Evolutionary conservation across 169 alveolate genomes (phyloP).

Genomic region (Plasmodium vinckei): DNA sequence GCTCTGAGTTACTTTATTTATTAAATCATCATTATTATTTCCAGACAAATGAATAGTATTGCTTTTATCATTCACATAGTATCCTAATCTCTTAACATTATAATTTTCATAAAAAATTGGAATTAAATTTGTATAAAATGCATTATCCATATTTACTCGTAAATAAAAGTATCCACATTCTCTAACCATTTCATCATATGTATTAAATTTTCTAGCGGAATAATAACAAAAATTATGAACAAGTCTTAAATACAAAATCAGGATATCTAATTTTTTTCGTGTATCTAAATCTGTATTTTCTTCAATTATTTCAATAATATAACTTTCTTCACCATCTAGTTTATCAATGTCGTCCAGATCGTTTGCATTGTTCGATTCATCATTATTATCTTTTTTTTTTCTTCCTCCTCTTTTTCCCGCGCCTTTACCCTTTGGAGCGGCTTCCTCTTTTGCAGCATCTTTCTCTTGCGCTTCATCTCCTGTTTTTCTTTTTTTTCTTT

Average conservation of each 20-base stretch:
- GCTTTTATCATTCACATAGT: not conserved
- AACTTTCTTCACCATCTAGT: slow-evolving; percentile 20
- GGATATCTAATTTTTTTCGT: slow-evolving; percentile 36
- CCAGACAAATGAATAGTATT: not conserved
- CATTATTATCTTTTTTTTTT: not conserved
- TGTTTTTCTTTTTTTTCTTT: slow-evolving; percentile 22
- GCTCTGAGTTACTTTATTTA: not conserved
- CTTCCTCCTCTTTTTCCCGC: too few relatives aligned
- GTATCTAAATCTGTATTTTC: slow-evolving; percentile 11
- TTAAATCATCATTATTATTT: not conserved
- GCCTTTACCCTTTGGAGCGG: not conserved
- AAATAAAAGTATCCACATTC: slow-evolving; percentile 72
- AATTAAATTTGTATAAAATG: slow-evolving; percentile 16
- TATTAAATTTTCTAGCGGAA: slow-evolving; percentile 66
- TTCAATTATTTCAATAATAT: slow-evolving; percentile 34
- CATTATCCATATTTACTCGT: slow-evolving; percentile 46
- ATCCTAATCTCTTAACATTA: slow-evolving; percentile 22
- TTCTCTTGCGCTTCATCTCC: slow-evolving; percentile 3
- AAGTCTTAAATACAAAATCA: slow-evolving; percentile 52
- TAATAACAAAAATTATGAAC: slow-evolving; percentile 73
- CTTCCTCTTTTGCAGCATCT: not conserved
- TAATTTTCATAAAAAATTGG: slow-evolving; percentile 70
- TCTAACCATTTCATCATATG: slow-evolving; percentile 71
- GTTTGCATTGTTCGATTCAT: not conserved
- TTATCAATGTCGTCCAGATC: not conserved